These are phyloP conservation scores for Chloropicon primus DNA, from an alignment of 139 green algal genomes.

Conservation along the genomic window DNA sequence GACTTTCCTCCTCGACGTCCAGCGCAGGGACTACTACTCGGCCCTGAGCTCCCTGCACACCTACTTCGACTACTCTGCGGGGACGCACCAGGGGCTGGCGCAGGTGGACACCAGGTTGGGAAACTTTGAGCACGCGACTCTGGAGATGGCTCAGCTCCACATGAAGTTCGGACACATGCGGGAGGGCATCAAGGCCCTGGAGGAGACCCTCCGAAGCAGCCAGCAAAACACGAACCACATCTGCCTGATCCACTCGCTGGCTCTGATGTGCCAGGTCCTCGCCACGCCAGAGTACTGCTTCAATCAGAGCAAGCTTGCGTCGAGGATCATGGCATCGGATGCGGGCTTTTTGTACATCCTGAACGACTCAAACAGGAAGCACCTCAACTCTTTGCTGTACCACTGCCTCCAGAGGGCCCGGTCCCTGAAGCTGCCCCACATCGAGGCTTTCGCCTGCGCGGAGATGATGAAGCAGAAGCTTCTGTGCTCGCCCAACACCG, in stretches of 20 bases:
- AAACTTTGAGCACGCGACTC: not conserved
- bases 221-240: not conserved
- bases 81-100: not conserved
- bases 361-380: not conserved
- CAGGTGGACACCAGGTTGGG: not conserved
- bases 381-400: not conserved
- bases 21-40: not conserved
- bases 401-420: not conserved
- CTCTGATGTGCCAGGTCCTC: not conserved
- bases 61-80: not conserved
- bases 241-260: not conserved
- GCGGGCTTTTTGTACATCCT: not conserved
- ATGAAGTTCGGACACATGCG: not conserved
- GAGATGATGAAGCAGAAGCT: not conserved
- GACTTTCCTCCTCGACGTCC: not conserved
- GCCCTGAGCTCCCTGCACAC: not conserved
- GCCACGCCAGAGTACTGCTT: not conserved
- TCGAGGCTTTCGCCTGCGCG: not conserved
- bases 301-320: not conserved
- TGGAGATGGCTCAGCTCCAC: not conserved
- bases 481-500: not conserved
- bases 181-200: not conserved
- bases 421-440: not conserved
- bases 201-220: not conserved
- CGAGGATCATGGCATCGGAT: not conserved